These are phyloP conservation scores for Spizellomyces punctatus DNA, from an alignment of 192 early-diverging fungal species.

Conservation along the genomic window DNA sequence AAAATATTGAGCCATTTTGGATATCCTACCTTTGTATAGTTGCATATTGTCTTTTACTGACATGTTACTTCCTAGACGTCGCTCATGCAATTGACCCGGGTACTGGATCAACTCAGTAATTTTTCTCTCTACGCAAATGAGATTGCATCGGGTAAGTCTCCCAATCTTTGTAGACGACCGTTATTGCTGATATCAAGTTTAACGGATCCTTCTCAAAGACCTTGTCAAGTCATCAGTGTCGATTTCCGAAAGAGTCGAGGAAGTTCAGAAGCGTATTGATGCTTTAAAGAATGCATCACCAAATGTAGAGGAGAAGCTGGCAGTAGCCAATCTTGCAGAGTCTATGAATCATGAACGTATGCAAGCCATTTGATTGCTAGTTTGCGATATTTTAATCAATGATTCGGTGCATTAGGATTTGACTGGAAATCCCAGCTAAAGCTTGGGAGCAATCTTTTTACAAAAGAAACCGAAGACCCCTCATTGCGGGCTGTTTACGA, in stretches of 20 bases:
- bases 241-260: slow-evolving; percentile 1
- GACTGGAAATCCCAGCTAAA: slow-evolving; percentile 27
- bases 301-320: slow-evolving; percentile 24
- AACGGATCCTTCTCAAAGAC: background rate
- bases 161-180: background rate
- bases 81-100: slow-evolving; percentile 42
- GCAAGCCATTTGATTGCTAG: background rate
- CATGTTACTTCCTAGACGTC: slow-evolving; percentile 17
- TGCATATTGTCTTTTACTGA: background rate
- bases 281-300: slow-evolving; percentile 14
- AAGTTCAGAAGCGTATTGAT: slow-evolving; percentile 3
- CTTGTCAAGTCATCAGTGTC: slow-evolving; percentile 13
- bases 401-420: slow-evolving; percentile 12
- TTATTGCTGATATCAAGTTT: background rate
- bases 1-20: too few relatives aligned
- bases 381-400: too few relatives aligned
- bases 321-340: slow-evolving; percentile 11
- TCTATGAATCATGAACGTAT: slow-evolving; percentile 22
- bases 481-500: slow-evolving; percentile 35
- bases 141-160: slow-evolving; percentile 21
- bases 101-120: slow-evolving; percentile 33
- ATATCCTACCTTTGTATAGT: background rate
- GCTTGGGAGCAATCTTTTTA: slow-evolving; percentile 37
- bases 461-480: slow-evolving; percentile 30
- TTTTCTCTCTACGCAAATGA: slow-evolving; percentile 35